Percentiles rank a stretch among this genome's conserved stretches.
These are phyloP conservation scores for Gillenia trifoliata DNA, from an alignment of 306 rosid species.

Conservation along the genomic window DNA sequence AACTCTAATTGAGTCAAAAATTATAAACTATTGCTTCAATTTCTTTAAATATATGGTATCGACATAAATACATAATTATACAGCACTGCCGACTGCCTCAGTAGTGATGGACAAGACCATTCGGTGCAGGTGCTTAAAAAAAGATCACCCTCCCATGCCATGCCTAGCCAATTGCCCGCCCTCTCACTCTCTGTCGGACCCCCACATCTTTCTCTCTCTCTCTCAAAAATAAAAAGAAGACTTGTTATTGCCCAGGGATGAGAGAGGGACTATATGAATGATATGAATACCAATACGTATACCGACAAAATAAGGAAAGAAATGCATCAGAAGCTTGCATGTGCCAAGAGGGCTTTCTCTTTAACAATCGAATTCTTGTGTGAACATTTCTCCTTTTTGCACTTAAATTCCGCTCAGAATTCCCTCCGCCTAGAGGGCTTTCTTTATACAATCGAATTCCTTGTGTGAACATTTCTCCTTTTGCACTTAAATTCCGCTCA, in stretches of 20 bases:
- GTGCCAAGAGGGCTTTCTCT: conserved; percentile 24
- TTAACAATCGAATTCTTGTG: too few species aligned
- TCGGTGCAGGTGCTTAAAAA: conserved; percentile 20
- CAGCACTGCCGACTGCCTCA: neutral
- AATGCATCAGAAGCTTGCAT: conserved; percentile 5
- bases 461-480: conserved; percentile 36
- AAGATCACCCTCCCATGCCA: neutral
- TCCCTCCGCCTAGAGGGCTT: conserved; percentile 22
- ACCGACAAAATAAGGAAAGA: conserved; percentile 31
- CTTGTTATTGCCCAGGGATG: conserved; percentile 8
- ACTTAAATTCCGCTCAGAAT: too few species aligned
- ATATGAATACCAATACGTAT: conserved; percentile 14
- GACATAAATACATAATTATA: neutral
- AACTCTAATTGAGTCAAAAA: too few species aligned
- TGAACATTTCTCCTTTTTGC: too few species aligned
- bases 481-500: conserved; percentile 34
- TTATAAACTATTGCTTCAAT: too few species aligned
- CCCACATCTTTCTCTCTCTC: conserved; percentile 9
- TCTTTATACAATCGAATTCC: conserved; percentile 27
- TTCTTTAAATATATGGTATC: too few species aligned
- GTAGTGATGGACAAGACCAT: conserved; percentile 25
- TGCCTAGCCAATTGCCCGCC: conserved; percentile 11
- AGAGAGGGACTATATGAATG: neutral
- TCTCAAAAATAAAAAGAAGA: neutral
- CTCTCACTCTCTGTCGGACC: neutral